Evolutionary conservation across 805 yeast genomes (phyloP).

Genomic region (Zygotorulaspora chibaensis): DNA sequence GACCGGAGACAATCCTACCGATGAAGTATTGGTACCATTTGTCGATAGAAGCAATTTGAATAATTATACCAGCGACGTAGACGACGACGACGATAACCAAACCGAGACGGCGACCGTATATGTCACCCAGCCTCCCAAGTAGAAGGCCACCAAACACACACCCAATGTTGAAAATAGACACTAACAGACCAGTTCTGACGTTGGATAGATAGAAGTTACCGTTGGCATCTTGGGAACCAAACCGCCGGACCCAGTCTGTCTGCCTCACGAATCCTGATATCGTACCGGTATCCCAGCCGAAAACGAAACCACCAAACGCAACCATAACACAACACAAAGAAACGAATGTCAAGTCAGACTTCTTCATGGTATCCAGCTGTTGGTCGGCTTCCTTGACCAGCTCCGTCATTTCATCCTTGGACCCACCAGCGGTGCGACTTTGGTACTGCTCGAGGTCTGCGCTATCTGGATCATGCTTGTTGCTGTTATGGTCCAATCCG

Average conservation of each 20-base stretch:
- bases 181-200: slow-evolving; percentile 52
- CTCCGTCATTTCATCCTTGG: slow-evolving; percentile 18
- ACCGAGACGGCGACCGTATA: slow-evolving; percentile 60
- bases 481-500: slow-evolving; percentile 3
- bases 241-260: slow-evolving; percentile 51
- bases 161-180: slow-evolving; percentile 63
- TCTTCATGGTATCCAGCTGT: slow-evolving; percentile 9
- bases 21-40: slow-evolving; percentile 68
- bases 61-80: slow-evolving; percentile 61
- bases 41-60: slow-evolving; percentile 51
- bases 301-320: slow-evolving; percentile 46
- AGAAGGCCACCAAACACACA: slow-evolving; percentile 68
- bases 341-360: slow-evolving; percentile 19
- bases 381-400: slow-evolving; percentile 21
- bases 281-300: slow-evolving; percentile 79
- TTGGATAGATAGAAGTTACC: slow-evolving; percentile 48
- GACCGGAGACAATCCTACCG: slow-evolving; percentile 66
- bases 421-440: slow-evolving; percentile 6
- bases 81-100: slow-evolving; percentile 55
- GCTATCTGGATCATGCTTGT: slow-evolving; percentile 2
- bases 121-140: slow-evolving; percentile 54
- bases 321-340: slow-evolving; percentile 26
- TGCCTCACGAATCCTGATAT: slow-evolving; percentile 64
- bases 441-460: slow-evolving; percentile 11
- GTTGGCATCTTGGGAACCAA: slow-evolving; percentile 44